Evolutionary conservation across 768 basidiomycete genomes (phyloP), one percentile per base, ranked within the genome.

Genomic region (Suillus cothurnatus): DNA sequence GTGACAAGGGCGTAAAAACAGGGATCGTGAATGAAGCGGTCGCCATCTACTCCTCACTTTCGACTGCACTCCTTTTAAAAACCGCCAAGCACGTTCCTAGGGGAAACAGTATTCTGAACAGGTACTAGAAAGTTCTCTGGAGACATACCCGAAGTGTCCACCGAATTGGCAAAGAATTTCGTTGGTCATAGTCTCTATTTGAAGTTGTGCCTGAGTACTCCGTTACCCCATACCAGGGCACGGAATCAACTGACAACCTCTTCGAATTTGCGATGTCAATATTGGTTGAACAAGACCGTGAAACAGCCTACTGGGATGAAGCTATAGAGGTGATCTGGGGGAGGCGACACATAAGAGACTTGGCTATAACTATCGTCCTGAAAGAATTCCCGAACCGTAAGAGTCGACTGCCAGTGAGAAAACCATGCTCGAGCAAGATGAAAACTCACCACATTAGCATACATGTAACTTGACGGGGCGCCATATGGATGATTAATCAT

Each of bases 401-500:
- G 43, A 12, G 8, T n/a, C n/a, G n/a, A n/a, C n/a, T n/a, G n/a
- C n/a, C n/a, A n/a, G n/a, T 41, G 59, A 45, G 15, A 14, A 15
- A 23, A 28, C 17, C 1, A 4, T 43, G 7, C 15, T 28, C 45
- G 23, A 41, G 39, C 8, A 34, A 5, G 21, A 3, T 1, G 41
- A 41, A 23, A 39, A 11, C 75, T 53, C 47, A 72, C 75, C 66
- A 67, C 68, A 36, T 50, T 66, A 19, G 71, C 64, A 39, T 75
- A 74, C 61, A 75, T 50, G 39, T 71, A 77, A 53, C 67, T 71
- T 19, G 75, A 70, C 31, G 75, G 65, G 55, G 73, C 69, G 43
- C 65, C 72, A 41, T 75, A 75, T 19, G 74, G 74, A 66, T 75
- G 74, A 62, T 69, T 75, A 69, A 75, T 77, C 66, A 49, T 74